Evolutionary conservation across 2,329 filamentous ascomycete genomes (phyloP).

Genomic region (Trichoderma sp.): DNA sequence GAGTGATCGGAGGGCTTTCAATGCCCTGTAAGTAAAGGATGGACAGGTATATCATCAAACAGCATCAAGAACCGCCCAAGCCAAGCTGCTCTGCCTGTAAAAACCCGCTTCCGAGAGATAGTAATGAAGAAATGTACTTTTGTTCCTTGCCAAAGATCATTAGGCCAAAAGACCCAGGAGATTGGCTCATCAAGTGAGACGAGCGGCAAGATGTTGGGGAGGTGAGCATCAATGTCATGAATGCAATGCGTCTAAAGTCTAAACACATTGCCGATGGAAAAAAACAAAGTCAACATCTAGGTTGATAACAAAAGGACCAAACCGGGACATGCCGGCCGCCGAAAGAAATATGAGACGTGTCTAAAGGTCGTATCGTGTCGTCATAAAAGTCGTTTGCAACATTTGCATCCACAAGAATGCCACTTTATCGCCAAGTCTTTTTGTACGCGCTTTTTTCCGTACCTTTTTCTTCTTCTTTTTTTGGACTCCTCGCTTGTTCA

Average conservation of each 20-base stretch:
- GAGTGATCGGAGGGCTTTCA: neutral
- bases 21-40: neutral
- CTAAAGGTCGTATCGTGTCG: constrained; percentile 29
- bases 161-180: neutral
- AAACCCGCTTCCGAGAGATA: neutral
- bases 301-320: neutral
- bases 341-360: constrained; percentile 13
- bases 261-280: neutral
- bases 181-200: neutral
- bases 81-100: neutral
- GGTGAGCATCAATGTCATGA: neutral
- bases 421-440: constrained; percentile 1
- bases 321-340: neutral
- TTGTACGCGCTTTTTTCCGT: constrained; percentile 14
- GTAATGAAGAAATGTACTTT: neutral
- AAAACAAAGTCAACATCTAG: neutral
- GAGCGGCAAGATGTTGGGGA: neutral
- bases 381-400: constrained; percentile 32
- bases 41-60: neutral
- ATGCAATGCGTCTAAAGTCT: neutral
- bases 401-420: constrained; percentile 18
- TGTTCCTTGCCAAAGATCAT: neutral
- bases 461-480: constrained; percentile 17
- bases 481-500: neutral
- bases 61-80: neutral